Evolutionary conservation across 371 early-diverging fungal species (phyloP).

Genomic region (Mucor piriformis): DNA sequence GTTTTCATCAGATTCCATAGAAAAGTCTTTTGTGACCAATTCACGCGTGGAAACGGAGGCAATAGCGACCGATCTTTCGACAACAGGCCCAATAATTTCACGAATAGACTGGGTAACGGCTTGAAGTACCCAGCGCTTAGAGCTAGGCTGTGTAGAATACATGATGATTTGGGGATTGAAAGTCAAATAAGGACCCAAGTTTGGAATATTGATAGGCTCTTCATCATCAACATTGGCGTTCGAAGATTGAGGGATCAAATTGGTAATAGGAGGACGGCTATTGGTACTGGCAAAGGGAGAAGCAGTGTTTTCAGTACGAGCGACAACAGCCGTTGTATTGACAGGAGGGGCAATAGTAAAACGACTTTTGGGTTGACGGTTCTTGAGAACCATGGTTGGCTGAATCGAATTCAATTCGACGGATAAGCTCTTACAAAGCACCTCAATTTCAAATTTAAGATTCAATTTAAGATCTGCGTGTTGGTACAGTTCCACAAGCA

Average conservation of each 20-base stretch:
- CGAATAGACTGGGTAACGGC: constrained; percentile 90
- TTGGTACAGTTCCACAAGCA: constrained; percentile 91
- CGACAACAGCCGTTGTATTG: constrained; percentile 13
- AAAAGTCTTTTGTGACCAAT: constrained; percentile 92
- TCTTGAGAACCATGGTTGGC: constrained; percentile 76
- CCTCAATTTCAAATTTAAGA: constrained; percentile 97
- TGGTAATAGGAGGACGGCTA: constrained; percentile 15
- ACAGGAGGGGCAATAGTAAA: neutral
- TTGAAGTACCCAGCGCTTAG: constrained; percentile 83
- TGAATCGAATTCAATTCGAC: constrained; percentile 71
- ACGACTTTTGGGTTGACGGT: constrained; percentile 54
- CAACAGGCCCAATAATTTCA: constrained; percentile 86
- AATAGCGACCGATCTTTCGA: constrained; percentile 91
- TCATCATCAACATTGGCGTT: constrained; percentile 6
- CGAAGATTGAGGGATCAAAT: constrained; percentile 8
- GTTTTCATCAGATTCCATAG: constrained; percentile 90
- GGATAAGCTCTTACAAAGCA: constrained; percentile 89
- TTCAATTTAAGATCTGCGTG: constrained; percentile 92
- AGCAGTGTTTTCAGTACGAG: constrained; percentile 34
- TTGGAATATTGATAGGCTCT: constrained; percentile 53
- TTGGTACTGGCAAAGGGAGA: constrained; percentile 11
- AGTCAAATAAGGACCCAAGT: constrained; percentile 67
- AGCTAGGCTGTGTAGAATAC: constrained; percentile 77
- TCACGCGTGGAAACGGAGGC: constrained; percentile 91
- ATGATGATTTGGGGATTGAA: constrained; percentile 75